phyloP scores from a whole-genome alignment of 805 yeast genomes.

The Candida suzukii region DNA sequence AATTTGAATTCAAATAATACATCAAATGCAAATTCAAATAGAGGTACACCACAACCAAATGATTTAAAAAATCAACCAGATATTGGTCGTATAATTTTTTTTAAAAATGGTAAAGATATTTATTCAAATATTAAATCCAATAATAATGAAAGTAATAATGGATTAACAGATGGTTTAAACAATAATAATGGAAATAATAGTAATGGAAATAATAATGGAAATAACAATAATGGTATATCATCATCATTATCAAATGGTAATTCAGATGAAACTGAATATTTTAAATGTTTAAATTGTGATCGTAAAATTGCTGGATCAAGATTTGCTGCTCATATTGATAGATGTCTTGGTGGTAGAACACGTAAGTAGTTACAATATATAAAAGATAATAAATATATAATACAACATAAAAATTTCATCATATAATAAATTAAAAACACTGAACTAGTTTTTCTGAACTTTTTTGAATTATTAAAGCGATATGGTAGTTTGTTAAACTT shows the following conservation, averaged over 20 bases:
- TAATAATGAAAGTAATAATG: not conserved
- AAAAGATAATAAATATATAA: no score
- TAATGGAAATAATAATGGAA: conserved; percentile 3
- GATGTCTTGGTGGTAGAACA: conserved; percentile 74
- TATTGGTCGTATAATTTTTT: conserved; percentile 21
- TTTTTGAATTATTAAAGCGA: no score
- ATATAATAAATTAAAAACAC: no score
- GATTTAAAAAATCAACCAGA: conserved; percentile 11
- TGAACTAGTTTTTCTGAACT: no score
- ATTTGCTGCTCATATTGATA: conserved; percentile 88
- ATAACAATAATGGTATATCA: no score
- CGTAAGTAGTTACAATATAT: conserved; percentile 27
- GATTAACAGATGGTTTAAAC: not conserved
- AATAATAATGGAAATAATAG: not conserved
- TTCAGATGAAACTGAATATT: conserved; percentile 40
- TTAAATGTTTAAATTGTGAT: conserved; percentile 73
- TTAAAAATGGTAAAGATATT: conserved; percentile 24
- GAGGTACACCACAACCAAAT: not conserved
- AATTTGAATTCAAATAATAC: no score
- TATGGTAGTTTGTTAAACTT: no score
- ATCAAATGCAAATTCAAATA: conserved; percentile 1
- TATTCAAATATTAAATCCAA: conserved; percentile 13
- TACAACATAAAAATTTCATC: not conserved
- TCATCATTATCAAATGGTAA: no score
- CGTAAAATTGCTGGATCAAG: conserved; percentile 86